Base-by-base conservation (phyloP, 768 basidiomycete genomes). In the Dictyophora rubrovolvata region DNA sequence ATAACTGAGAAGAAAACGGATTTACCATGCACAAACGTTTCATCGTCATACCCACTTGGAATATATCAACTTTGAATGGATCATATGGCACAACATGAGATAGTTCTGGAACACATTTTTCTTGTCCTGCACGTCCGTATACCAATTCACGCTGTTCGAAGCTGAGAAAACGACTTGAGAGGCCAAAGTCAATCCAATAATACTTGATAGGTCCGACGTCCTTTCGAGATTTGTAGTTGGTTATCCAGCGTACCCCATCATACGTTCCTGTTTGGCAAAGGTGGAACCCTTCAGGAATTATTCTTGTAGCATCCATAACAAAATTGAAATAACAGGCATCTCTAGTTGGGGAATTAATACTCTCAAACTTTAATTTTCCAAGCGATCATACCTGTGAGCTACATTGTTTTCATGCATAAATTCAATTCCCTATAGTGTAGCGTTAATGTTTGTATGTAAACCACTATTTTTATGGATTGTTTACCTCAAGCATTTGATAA, bases 141-240 rank as follows among this genome's bases (percentile, higher is more conserved):
- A 61, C 66, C 0, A 65, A 47, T 21, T 46, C 60, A 10, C 42
- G 20, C 9, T 16, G 34, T 1, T 21, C 36, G 8, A 21, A 55
- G 11, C 55, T 20, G 1, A 60, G 61, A 34, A 67, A 63, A 10
- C 35, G 50, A 0, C 61, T 60, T 0, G 69, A 70, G 10, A 68
- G 62, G 7, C 68, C 68, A 34, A 67, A 69, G 56, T 70, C 69
- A 22, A 66, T 60, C 54, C 54, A 66, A 53, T 69, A 70, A 56
- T 70, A 70, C 11, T 53, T 62, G 18, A 67, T 56, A 2, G 57
- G 53, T 3, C 17, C 23, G 1, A 18, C 52, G 33, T 1, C 36
- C 9, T 28, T 28, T 28, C 28, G 28, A 28, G 28, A 28, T 28
- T 28, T 28, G 28, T 28, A 28, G 7, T 28, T 28, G 28, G 28